These are phyloP conservation scores for Trichoderma gamsii DNA, from an alignment of 495 filamentous ascomycete genomes.

Conservation along the genomic window DNA sequence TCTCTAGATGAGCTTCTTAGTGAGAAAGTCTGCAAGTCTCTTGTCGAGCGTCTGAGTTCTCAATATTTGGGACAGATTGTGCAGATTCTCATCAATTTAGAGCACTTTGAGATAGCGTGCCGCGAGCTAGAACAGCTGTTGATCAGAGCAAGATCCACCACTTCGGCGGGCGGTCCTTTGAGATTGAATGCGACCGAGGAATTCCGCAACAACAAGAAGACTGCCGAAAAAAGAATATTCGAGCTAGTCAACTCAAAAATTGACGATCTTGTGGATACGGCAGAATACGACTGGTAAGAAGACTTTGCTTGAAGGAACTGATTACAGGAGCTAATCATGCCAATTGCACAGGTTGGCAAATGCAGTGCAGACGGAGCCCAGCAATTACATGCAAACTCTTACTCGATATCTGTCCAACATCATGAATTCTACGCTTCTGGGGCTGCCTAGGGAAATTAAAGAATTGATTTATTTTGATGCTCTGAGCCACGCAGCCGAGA, in stretches of 20 bases:
- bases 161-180: slow-evolving; percentile 67
- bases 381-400: slow-evolving; percentile 89
- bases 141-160: slow-evolving; percentile 71
- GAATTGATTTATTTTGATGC: slow-evolving; percentile 97
- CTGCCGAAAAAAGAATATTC: slow-evolving; percentile 94
- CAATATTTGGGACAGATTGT: slow-evolving; percentile 97
- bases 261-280: slow-evolving; percentile 91
- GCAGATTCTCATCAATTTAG: slow-evolving; percentile 94
- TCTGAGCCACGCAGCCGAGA: slow-evolving; percentile 78
- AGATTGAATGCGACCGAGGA: slow-evolving; percentile 73
- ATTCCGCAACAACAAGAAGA: slow-evolving; percentile 87
- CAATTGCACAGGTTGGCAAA: slow-evolving; percentile 49
- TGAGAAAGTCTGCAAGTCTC: slow-evolving; percentile 78
- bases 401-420: slow-evolving; percentile 92
- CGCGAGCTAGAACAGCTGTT: slow-evolving; percentile 77
- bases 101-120: slow-evolving; percentile 93
- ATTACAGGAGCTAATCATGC: slow-evolving; percentile 13
- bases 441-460: slow-evolving; percentile 89
- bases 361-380: slow-evolving; percentile 59
- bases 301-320: slow-evolving; percentile 5
- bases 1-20: slow-evolving; percentile 84
- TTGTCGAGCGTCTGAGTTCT: slow-evolving; percentile 81
- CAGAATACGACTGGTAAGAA: slow-evolving; percentile 85
- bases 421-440: slow-evolving; percentile 88
- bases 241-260: slow-evolving; percentile 98